These are phyloP conservation scores for Camellia japonica DNA, from an alignment of 148 eudicot species.

Conservation along the genomic window DNA sequence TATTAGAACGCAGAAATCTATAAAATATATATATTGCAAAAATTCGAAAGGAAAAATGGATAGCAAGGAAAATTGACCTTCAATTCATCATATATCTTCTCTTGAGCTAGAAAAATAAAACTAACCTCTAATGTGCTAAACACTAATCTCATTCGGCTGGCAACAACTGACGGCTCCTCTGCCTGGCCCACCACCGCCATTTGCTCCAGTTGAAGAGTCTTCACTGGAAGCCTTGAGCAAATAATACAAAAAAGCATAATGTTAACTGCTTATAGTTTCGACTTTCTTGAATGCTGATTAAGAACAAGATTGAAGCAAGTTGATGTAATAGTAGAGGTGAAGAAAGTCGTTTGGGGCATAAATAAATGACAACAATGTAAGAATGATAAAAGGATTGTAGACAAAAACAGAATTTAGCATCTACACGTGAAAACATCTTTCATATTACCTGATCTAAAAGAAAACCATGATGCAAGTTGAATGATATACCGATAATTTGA, in stretches of 20 bases:
- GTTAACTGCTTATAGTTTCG: background rate
- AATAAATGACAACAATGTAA: background rate
- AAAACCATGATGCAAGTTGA: background rate
- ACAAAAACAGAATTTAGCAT: background rate
- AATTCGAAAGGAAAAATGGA: background rate
- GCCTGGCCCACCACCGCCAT: conserved; percentile 78
- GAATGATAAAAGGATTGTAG: background rate
- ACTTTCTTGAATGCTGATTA: background rate
- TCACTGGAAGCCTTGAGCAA: conserved; percentile 81
- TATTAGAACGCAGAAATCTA: too few species aligned
- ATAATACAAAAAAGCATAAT: conserved; percentile 4
- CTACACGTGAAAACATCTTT: background rate
- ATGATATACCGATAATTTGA: background rate
- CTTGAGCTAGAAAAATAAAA: background rate
- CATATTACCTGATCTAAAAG: too few species aligned
- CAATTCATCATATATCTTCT: background rate
- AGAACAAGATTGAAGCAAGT: background rate
- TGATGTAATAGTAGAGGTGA: background rate
- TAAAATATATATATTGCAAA: too few species aligned
- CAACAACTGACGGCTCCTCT: conserved; percentile 87
- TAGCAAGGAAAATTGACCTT: background rate
- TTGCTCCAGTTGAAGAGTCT: conserved; percentile 96
- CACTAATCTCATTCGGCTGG: conserved; percentile 92
- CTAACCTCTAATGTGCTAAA: conserved; percentile 93
- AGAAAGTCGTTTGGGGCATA: background rate